Evolutionary conservation across 1,284 basidiomycete species (phyloP), one percentile per base, ranked within the genome.

Genomic region (Malassezia yamatoensis): DNA sequence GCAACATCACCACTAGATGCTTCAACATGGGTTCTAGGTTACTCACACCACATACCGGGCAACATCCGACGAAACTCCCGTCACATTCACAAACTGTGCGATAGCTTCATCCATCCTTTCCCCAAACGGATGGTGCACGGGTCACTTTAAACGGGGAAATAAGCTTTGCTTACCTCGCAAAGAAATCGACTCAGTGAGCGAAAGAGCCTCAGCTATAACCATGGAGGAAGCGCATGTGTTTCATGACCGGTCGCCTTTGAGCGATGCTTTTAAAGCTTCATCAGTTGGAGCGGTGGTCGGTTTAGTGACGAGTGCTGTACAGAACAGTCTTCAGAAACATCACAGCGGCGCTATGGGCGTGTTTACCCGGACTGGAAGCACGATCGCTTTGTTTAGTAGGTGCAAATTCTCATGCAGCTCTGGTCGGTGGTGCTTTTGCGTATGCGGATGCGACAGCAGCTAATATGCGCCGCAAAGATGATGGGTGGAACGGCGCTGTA

Each of bases 361-460:
- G 76, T 78, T 89, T 58, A 86, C 86, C 49, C 79, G 84, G 63
- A 85, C 82, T 49, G 85, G 89, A 49, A 83, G 84, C 47, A 86
- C 86, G 6, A 85, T 87, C 70, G 86, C 83, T 15, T 81, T 86
- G 76, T 90, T 90, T 74, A 83, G 47, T 60, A 51, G 48, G 66
- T 63, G 20, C 35, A 37, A 33, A 48, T 47, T 12, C 49, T 58
- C 42, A 55, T 43, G 39, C 58, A 62, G 61, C 88, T 68, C 88
- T 87, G n/a, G 86, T 93, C 83, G 90, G 88, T 42, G 85, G 85
- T 60, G 82, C 86, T 29, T 96, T 87, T 74, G 85, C 88, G 15
- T 83, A 85, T 68, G 87, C 87, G 4, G 86, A 93, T 71, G 79
- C 87, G 8, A 77, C 80, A 34, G 83, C 88, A 16, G 87, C 88